Evolutionary conservation across 305 asterid genomes (phyloP).

Genomic region (Solanum hybrid): DNA sequence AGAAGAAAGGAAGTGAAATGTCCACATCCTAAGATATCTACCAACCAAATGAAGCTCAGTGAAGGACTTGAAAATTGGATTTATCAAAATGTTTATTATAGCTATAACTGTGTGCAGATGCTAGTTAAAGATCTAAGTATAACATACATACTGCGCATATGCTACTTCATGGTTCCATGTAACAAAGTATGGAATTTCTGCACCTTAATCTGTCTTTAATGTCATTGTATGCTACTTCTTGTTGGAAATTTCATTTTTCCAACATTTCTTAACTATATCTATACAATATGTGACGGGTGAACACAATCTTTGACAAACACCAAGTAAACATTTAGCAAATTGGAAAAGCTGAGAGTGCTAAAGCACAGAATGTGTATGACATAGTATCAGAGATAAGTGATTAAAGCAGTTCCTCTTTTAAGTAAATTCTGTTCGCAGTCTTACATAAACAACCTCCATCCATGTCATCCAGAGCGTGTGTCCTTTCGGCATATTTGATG

Average conservation of each 20-base stretch:
- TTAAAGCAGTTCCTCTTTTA: background rate
- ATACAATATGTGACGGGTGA: background rate
- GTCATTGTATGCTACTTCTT: background rate
- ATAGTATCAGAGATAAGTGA: background rate
- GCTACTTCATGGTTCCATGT: background rate
- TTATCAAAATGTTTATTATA: too few relatives aligned
- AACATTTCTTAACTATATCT: background rate
- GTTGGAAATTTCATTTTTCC: too few relatives aligned
- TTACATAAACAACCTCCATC: background rate
- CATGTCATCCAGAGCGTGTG: background rate
- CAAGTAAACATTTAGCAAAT: background rate
- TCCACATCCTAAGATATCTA: background rate
- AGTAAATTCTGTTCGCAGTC: background rate
- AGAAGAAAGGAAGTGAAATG: background rate
- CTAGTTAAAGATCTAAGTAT: background rate
- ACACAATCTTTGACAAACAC: background rate
- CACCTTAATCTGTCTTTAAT: background rate
- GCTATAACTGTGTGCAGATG: too few relatives aligned
- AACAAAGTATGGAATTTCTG: background rate
- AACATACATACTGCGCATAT: background rate
- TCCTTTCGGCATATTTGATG: background rate
- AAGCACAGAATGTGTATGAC: background rate
- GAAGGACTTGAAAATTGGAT: background rate
- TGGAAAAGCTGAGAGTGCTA: background rate
- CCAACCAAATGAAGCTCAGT: background rate